A percentile compares a stretch with the other conserved stretches of the same genome.
phyloP scores from a whole-genome alignment of 331 rosid genomes.

The Quercus lobata region DNA sequence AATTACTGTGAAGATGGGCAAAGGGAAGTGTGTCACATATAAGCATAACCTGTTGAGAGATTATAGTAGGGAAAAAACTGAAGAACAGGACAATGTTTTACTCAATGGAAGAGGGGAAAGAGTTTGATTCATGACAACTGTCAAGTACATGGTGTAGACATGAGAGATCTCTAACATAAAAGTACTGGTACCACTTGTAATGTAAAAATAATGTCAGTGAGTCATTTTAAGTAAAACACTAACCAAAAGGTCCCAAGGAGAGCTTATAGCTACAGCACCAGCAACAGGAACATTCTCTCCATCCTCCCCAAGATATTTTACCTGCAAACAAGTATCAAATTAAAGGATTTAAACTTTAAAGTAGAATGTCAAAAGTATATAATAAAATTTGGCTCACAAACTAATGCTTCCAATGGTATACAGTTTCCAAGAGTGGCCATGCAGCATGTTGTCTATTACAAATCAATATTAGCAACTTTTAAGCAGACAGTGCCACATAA shows the following conservation, averaged over 20 bases:
- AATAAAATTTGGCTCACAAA: background rate
- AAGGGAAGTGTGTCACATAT: background rate
- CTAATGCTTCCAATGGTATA: background rate
- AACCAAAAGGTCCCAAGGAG: conserved; percentile 99
- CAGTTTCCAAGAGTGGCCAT: conserved; percentile 3
- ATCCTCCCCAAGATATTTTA: conserved; percentile 92
- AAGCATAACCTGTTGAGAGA: background rate
- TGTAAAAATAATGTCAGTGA: background rate
- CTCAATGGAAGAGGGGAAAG: background rate
- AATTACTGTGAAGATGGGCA: background rate
- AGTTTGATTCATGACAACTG: background rate
- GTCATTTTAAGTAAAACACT: conserved; percentile 33
- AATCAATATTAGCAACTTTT: background rate
- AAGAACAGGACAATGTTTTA: background rate
- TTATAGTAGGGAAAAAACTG: background rate
- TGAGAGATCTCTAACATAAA: background rate
- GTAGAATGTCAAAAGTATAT: background rate
- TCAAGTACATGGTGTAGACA: background rate
- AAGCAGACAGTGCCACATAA: background rate
- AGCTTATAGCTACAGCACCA: conserved; percentile 89
- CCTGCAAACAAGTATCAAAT: conserved; percentile 47
- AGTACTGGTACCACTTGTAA: background rate
- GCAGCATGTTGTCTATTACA: conserved; percentile 5
- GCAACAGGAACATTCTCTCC: conserved; percentile 73
- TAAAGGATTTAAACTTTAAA: background rate